Evolutionary conservation across 306 rosid genomes (phyloP), one percentile per base, ranked within the genome.

Genomic region (Vigna nakashimae): DNA sequence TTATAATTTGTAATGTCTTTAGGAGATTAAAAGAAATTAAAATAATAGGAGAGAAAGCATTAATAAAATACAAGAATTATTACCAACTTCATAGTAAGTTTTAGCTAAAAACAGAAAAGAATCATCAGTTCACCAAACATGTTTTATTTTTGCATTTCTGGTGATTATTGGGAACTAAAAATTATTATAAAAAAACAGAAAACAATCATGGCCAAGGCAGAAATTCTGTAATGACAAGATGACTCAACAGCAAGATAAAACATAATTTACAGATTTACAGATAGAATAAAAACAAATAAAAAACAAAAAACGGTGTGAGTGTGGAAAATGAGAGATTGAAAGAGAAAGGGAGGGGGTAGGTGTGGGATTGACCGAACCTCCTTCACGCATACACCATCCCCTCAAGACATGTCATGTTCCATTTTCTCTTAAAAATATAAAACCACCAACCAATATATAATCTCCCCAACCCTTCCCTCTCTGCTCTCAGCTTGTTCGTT

Each of bases 401-500:
- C 75, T 52, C 55, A 30, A 34, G 49, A 42, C 71, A 50, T 34
- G 53, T 0, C 22, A 30, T 55, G 43, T 74, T 48, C 16, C 63
- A 18, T 38, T 32, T 14, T 50, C 77, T 12, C 32, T 14, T n/a
- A 50, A 2, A 3, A 8, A 3, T 7, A 7, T 11, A 1, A 9
- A 10, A 12, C 51, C n/a, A 34, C 78, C 72, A 20, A 65, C 57
- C 46, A 11, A 24, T 87, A 91, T 90, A 80, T 76, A 89, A 73
- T 70, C 88, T 84, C 84, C 15, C 10, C 22, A 1, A 24, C 1
- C 57, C 30, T 5, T 50, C 59, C 48, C 75, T 15, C 50, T 49
- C 60, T 7, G 71, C n/a, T 69, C 94, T 89, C 93, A 94, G 98
- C 97, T 94, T 89, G 95, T 80, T 36, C 82, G 90, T 87, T 90